Evolutionary conservation across 768 basidiomycete genomes (phyloP).

Genomic region (Kwoniella sp.): DNA sequence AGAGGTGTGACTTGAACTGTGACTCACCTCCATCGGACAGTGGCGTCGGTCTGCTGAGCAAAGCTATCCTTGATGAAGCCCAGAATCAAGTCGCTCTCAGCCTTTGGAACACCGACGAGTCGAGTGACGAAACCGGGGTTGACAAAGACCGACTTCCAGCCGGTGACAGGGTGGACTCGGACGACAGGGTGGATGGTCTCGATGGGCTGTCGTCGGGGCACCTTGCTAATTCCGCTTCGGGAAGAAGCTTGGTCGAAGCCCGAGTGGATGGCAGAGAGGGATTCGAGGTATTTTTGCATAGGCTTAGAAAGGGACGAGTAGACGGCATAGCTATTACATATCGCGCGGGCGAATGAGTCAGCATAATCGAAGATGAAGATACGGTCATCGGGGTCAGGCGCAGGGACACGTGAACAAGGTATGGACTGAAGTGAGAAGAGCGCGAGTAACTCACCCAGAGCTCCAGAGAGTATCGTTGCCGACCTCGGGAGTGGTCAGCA

Average conservation of each 20-base stretch:
- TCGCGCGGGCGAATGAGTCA: too few relatives aligned
- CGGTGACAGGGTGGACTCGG: conserved; percentile 80
- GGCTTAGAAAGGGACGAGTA: conserved; percentile 78
- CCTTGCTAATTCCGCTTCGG: conserved; percentile 68
- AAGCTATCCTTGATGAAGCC: conserved; percentile 73
- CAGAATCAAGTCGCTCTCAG: conserved; percentile 75
- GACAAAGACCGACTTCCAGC: conserved; percentile 80
- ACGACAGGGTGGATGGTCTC: conserved; percentile 72
- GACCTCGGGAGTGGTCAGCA: conserved; percentile 69
- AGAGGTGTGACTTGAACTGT: too few relatives aligned
- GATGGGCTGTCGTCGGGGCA: conserved; percentile 66
- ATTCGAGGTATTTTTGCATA: conserved; percentile 75
- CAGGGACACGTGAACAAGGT: not conserved
- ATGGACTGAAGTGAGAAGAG: not conserved
- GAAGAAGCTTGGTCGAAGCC: conserved; percentile 77
- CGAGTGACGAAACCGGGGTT: conserved; percentile 82
- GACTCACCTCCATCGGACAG: conserved; percentile 39
- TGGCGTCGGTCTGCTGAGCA: conserved; percentile 55
- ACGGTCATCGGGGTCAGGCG: too few relatives aligned
- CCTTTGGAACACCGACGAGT: conserved; percentile 76
- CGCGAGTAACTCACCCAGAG: conserved; percentile 73
- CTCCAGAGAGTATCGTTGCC: conserved; percentile 83
- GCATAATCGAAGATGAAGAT: too few relatives aligned
- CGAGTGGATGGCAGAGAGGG: conserved; percentile 72
- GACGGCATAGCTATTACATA: conserved; percentile 71